Evolutionary conservation across 148 eudicot genomes (phyloP), one percentile per base, ranked within the genome.

Genomic region (Polygonum aviculare): DNA sequence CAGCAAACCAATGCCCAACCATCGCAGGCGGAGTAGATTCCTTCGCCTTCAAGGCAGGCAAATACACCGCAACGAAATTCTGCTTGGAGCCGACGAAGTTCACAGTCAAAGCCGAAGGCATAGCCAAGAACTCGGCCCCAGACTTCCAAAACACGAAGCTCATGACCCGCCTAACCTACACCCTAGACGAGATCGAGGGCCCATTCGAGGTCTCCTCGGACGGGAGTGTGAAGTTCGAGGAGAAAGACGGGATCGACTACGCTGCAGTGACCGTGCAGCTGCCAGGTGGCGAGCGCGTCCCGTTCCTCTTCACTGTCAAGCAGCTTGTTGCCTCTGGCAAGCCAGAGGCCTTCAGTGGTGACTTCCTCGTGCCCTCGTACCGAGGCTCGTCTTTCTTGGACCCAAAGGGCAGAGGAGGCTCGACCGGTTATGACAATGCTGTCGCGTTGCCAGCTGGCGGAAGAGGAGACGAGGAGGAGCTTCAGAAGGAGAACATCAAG

Each of bases 351-450:
- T 93, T 96, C 44, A 65, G 84, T 10, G 99, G 99, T 4, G 93
- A 88, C 18, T 96, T 91, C 59, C 84, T 96, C 0, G 99, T 96
- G 36, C 99, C 99, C 0, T 96, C 99, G n/a, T 96, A 96, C 90
- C 79, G 99, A 26, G 99, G 98, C 0, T 91, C 99, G 18, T 91
- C 99, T 15, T 96, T 96, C 86, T 85, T 96, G 40, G 99, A 96
- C 98, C 99, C 99, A 74, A 96, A 96, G 90, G 99, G 99, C 0
- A 77, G 99, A 33, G 99, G 99, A 75, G 99, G 98, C 1, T 96
- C 99, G 6, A 93, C 97, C 1, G 99, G 99, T 5, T 96, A 96
- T 74, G 99, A 96, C 73, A 96, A 91, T 4, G 98, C 99, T 0
- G 99, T 93, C 5, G 99, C 99, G 6, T 75, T 96, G 85, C 99